Evolutionary conservation across 306 rosid species (phyloP), one percentile per base, ranked within the genome.

Genomic region (Sicyos baderoa): DNA sequence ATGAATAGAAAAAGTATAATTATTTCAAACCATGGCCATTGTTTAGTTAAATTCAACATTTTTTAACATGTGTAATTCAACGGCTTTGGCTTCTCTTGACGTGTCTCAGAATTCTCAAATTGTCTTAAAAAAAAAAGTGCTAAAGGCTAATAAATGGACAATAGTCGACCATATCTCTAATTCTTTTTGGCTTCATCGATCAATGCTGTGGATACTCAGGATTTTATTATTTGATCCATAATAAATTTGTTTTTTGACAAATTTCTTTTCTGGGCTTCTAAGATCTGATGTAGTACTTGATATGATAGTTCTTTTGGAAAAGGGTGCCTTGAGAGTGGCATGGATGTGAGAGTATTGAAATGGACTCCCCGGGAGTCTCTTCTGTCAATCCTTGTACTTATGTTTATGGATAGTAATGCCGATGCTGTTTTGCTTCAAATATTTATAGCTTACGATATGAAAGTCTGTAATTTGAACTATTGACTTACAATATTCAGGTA

Each of bases 401-500:
- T 60, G 17, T 6, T 45, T 45, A 64, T 19, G 10, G 18, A 47
- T 65, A 53, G 37, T 19, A 65, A 40, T 44, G 71, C 29, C 13
- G 32, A 42, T 44, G 13, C 37, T 45, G 13, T 13, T 44, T 40
- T 44, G 71, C 70, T 65, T 65, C 53, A 65, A 44, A 65, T 65
- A 65, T 19, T 65, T 19, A 65, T 42, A 65, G 40, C 53, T 21
- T 65, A 11, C 7, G 0, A 65, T 65, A 44, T 45, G 54, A 21
- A 42, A 12, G 29, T 45, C 21, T 16, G 18, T 19, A 35, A 45
- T 44, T 19, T 65, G 45, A 45, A 65, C 54, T 45, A 13, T 65
- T 22, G 7, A 29, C 71, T 13, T 22, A 45, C 54, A 76, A 74
- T 75, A 59, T 82, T 63, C 86, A 94, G 99, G 99, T 94, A 72